Percentiles rank a stretch among this genome's conserved stretches.
Evolutionary conservation across 1,284 basidiomycete species (phyloP).

Genomic region (Fistulinella cinereoalba): DNA sequence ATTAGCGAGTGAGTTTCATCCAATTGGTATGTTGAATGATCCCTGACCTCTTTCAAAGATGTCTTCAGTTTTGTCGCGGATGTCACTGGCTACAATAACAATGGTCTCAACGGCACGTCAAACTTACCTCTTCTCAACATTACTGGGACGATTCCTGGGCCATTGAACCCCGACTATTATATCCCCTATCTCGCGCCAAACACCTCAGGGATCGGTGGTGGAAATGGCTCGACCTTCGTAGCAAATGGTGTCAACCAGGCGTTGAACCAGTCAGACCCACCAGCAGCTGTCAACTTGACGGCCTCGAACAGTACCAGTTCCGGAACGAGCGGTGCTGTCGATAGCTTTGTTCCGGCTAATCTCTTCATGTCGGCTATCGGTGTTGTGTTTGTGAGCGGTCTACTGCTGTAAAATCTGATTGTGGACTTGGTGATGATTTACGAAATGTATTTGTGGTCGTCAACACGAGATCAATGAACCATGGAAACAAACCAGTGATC

Average conservation of each 20-base stretch:
- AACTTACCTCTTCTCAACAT: conserved; percentile 33
- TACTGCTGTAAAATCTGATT: conserved; percentile 17
- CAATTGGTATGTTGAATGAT: neutral
- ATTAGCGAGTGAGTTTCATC: conserved; percentile 19
- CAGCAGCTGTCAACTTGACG: conserved; percentile 45
- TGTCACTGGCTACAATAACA: conserved; percentile 36
- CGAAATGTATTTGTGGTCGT: too few species aligned
- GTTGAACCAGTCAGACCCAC: conserved; percentile 32
- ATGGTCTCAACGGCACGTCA: conserved; percentile 21
- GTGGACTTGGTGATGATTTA: neutral
- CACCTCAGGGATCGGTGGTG: conserved; percentile 36
- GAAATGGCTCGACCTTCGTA: conserved; percentile 40
- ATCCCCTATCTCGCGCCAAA: conserved; percentile 45
- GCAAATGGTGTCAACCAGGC: conserved; percentile 32
- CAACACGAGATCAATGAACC: too few species aligned
- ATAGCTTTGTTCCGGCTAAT: conserved; percentile 3
- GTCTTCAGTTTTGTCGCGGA: conserved; percentile 47
- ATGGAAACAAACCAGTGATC: too few species aligned
- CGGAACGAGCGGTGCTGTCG: conserved; percentile 10
- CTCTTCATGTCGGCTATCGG: conserved; percentile 10
- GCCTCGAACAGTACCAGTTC: conserved; percentile 6
- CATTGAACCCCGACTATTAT: conserved; percentile 36
- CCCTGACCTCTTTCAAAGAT: conserved; percentile 31
- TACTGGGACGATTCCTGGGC: conserved; percentile 28
- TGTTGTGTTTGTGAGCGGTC: conserved; percentile 11